Base-by-base conservation (phyloP, 179 eudicot genomes). In the Beta lomatogona region DNA sequence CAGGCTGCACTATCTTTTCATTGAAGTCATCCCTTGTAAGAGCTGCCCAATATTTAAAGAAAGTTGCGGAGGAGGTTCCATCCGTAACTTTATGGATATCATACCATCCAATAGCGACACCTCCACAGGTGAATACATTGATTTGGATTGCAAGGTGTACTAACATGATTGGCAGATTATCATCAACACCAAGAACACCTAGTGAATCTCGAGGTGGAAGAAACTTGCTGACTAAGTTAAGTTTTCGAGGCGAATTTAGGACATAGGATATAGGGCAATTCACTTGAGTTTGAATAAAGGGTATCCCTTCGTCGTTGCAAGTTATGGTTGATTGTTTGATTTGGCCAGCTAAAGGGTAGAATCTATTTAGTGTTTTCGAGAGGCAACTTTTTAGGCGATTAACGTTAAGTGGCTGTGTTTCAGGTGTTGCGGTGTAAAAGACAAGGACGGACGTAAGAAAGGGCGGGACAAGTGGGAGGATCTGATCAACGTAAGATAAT, bases 1-100 rank as follows among this genome's bases (percentile, higher is more conserved):
- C 63, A 11, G 82, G 77, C 12, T 61, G 3, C 2, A 6, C 11
- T 5, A 36, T 3, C 3, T 50, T 50, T 2, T 59, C 15, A 12
- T 21, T 15, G 7, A 1, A 18, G 2, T 7, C 18, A 48, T 59
- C n/a, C 5, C n/a, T 48, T 0, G 63, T 50, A 11, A 72, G 61
- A 16, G 19, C 58, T 3, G 82, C 82, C 82, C 82, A 80, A 14
- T 80, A 53, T 31, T 72, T 72, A 18, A 80, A 73, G 50, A 80
- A 80, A 48, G 61, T 50, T 18, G 71, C 31, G 1, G 61, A 52
- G 10, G 82, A 80, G 18, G 74, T 31, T 52, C 77, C 82, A 52
- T 80, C 82, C 61, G 72, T 60, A 21, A 80, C 28, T 75, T 80
- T 80, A 3, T 80, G 82, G 31, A 71, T 72, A n/a, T 72, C 71